Evolutionary conservation across 108 stramenopile species (phyloP).

Genomic region (Phaeodactylum tricornutum): DNA sequence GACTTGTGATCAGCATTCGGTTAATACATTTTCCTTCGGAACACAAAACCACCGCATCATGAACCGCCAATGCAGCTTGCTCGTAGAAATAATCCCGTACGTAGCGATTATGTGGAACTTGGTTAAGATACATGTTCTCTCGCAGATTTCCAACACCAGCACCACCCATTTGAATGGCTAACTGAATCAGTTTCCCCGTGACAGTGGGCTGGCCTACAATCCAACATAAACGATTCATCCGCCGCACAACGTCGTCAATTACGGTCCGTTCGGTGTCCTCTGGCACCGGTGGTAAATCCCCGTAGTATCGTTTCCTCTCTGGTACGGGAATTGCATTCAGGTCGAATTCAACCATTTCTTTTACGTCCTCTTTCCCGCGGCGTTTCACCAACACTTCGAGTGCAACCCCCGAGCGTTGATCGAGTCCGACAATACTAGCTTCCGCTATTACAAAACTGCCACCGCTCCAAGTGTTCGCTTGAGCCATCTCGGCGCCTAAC

Average conservation of each 20-base stretch:
- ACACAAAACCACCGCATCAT: slow-evolving; percentile 61
- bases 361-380: slow-evolving; percentile 16
- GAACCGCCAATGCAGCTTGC: slow-evolving; percentile 53
- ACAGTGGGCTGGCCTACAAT: slow-evolving; percentile 51
- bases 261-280: slow-evolving; percentile 20
- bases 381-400: slow-evolving; percentile 1
- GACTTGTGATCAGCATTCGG: slow-evolving; percentile 62
- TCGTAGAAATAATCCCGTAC: slow-evolving; percentile 78
- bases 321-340: slow-evolving; percentile 31
- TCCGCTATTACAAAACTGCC: slow-evolving; percentile 43
- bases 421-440: slow-evolving; percentile 41
- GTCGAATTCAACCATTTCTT: slow-evolving; percentile 22
- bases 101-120: slow-evolving; percentile 81
- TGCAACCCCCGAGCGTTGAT: slow-evolving; percentile 6
- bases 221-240: slow-evolving; percentile 57
- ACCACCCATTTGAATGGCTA: slow-evolving; percentile 69
- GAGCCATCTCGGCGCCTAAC: slow-evolving; percentile 36
- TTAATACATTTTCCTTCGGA: slow-evolving; percentile 52
- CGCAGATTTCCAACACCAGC: slow-evolving; percentile 33
- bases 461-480: slow-evolving; percentile 64
- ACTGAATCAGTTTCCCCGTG: slow-evolving; percentile 73
- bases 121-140: slow-evolving; percentile 73
- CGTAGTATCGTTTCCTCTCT: slow-evolving; percentile 15
- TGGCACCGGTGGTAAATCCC: slow-evolving; percentile 25
- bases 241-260: slow-evolving; percentile 61